Conservation (phyloP, 495 filamentous ascomycete genomes). For the Hypoxylon subgilvum region DNA sequence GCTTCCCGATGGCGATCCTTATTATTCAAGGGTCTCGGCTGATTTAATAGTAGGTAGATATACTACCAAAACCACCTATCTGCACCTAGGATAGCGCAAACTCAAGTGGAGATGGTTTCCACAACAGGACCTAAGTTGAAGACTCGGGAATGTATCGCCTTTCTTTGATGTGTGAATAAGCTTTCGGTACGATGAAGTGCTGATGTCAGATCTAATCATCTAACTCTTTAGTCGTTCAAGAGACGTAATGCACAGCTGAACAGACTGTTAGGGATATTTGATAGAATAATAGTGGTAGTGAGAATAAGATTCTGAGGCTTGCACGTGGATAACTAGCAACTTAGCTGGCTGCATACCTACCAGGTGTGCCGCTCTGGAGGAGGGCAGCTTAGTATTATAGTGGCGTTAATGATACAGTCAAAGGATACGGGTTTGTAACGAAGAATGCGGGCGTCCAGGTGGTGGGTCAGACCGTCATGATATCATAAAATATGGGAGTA, state of each 20-base stretch:
- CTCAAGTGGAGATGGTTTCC: slow-evolving; percentile 33
- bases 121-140: slow-evolving; percentile 20
- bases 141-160: slow-evolving; percentile 8
- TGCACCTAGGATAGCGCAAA: slow-evolving; percentile 25
- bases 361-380: slow-evolving; percentile 3
- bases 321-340: slow-evolving; percentile 29
- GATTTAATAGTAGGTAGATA: slow-evolving; percentile 21
- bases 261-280: neutral
- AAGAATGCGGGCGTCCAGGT: no score
- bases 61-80: no score
- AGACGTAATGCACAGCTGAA: neutral
- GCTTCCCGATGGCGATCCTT: slow-evolving; percentile 19
- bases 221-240: slow-evolving; percentile 6
- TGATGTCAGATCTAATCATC: slow-evolving; percentile 9
- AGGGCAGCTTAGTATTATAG: slow-evolving; percentile 23
- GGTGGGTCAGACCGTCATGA: slow-evolving; percentile 14
- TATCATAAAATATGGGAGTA: neutral
- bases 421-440: no score
- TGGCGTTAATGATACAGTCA: slow-evolving; percentile 23
- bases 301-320: slow-evolving; percentile 27
- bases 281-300: slow-evolving; percentile 15
- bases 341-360: slow-evolving; percentile 1
- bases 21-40: slow-evolving; percentile 17
- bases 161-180: neutral
- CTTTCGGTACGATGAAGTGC: slow-evolving; percentile 1